phyloP scores from a whole-genome alignment of 768 basidiomycete species.

The Trametes maxima region DNA sequence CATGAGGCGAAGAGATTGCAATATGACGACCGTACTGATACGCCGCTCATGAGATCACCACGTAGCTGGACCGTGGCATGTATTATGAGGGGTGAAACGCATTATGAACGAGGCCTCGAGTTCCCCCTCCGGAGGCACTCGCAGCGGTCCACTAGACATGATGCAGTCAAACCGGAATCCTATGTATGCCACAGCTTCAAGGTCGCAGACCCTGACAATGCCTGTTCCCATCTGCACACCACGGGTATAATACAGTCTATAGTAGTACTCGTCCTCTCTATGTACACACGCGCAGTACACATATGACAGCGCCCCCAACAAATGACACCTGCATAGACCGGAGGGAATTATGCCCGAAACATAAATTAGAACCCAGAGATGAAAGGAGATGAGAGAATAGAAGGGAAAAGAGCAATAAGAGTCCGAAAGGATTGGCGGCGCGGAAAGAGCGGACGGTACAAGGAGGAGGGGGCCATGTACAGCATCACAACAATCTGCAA shows the following conservation, averaged over 20 bases:
- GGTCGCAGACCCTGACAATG: not conserved
- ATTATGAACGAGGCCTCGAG: no score
- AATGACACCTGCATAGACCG: not conserved
- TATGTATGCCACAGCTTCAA: not conserved
- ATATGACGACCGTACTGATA: no score
- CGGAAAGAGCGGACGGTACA: not conserved
- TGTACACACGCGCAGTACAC: not conserved
- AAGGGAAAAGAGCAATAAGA: no score
- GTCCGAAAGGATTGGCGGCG: not conserved
- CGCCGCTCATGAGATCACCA: no score
- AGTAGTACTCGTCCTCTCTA: not conserved
- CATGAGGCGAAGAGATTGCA: no score
- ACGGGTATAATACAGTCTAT: constrained; percentile 8
- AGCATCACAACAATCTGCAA: not conserved
- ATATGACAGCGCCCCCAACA: not conserved
- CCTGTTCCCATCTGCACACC: not conserved
- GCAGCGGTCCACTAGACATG: no score
- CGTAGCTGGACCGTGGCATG: no score
- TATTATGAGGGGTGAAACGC: no score
- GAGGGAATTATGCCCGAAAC: not conserved
- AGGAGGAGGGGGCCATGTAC: not conserved
- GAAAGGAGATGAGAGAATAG: not conserved
- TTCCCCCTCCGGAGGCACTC: no score
- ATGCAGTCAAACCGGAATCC: no score
- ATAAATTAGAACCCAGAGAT: not conserved